Percentiles rank a stretch among this genome's conserved stretches.
Conservation (phyloP, 2,329 filamentous ascomycete genomes). For the Fusarium sterilihyphosum region DNA sequence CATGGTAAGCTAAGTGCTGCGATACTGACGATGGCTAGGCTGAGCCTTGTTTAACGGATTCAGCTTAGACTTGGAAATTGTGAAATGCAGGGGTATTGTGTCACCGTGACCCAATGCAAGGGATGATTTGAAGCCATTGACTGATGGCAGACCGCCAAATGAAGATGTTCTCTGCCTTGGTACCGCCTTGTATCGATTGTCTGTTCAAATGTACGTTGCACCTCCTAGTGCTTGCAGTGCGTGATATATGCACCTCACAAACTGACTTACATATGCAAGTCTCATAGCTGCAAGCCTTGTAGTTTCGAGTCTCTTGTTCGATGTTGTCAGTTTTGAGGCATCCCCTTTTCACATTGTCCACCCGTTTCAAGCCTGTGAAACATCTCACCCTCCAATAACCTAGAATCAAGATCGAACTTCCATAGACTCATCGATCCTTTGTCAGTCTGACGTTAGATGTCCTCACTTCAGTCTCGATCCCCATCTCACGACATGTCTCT, state of each 20-base stretch:
- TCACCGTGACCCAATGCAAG: constrained; percentile 35
- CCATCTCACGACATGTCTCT: not conserved
- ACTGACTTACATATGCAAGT: constrained; percentile 6
- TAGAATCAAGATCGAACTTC: constrained; percentile 30
- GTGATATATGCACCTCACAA: constrained; percentile 3
- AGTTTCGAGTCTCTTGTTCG: constrained; percentile 6
- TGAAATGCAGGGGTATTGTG: constrained; percentile 30
- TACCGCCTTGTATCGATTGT: not conserved
- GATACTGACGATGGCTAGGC: not conserved
- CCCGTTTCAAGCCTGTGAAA: constrained; percentile 29
- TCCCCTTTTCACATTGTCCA: constrained; percentile 5
- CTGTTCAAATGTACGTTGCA: not conserved
- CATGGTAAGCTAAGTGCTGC: not conserved
- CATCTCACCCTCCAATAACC: constrained; percentile 19
- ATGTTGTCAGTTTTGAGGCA: not conserved
- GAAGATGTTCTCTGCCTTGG: not conserved
- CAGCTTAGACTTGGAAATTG: constrained; percentile 16
- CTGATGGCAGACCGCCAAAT: not conserved
- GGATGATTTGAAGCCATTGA: constrained; percentile 16
- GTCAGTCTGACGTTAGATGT: constrained; percentile 6
- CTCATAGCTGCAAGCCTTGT: constrained; percentile 1
- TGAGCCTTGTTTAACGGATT: constrained; percentile 21
- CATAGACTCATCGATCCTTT: constrained; percentile 22
- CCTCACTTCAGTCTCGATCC: constrained; percentile 23
- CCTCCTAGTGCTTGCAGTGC: constrained; percentile 6